Evolutionary conservation across 805 yeast species (phyloP).

Genomic region (Wickerhamomyces pijperi): DNA sequence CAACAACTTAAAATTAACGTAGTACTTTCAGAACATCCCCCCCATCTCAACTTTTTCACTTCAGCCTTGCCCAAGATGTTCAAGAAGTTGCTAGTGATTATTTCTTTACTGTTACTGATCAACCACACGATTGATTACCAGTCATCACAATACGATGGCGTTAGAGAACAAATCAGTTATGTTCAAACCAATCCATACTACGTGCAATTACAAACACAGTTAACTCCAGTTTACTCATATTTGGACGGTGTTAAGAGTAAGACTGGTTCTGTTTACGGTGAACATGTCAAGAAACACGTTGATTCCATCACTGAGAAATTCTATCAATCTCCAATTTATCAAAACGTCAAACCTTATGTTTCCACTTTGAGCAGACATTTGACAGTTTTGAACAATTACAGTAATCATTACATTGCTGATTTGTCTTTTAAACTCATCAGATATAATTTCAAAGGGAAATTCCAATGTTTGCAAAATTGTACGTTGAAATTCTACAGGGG

Average conservation of each 20-base stretch:
- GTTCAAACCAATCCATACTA: slow-evolving; percentile 9
- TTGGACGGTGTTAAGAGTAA: slow-evolving; percentile 1
- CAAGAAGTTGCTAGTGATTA: slow-evolving; percentile 9
- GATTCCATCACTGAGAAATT: slow-evolving; percentile 2
- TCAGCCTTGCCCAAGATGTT: neutral
- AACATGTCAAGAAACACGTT: slow-evolving; percentile 8
- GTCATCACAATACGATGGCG: slow-evolving; percentile 13
- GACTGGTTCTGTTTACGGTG: slow-evolving; percentile 5
- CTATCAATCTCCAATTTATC: slow-evolving; percentile 3
- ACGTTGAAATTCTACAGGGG: neutral
- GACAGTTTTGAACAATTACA: neutral
- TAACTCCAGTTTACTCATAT: slow-evolving; percentile 8
- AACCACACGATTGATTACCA: slow-evolving; percentile 13
- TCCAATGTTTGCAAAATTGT: neutral
- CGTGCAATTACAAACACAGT: slow-evolving; percentile 11
- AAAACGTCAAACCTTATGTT: neutral
- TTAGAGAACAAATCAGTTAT: slow-evolving; percentile 10
- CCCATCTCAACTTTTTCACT: too few species aligned
- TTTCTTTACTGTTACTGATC: slow-evolving; percentile 7
- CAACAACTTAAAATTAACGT: too few species aligned
- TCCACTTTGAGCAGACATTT: neutral
- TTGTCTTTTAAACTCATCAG: neutral
- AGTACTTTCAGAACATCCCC: too few species aligned
- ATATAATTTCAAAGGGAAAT: neutral
- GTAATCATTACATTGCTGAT: neutral